These are phyloP conservation scores for Candida awuae DNA, from an alignment of 805 yeast genomes.

Conservation along the genomic window DNA sequence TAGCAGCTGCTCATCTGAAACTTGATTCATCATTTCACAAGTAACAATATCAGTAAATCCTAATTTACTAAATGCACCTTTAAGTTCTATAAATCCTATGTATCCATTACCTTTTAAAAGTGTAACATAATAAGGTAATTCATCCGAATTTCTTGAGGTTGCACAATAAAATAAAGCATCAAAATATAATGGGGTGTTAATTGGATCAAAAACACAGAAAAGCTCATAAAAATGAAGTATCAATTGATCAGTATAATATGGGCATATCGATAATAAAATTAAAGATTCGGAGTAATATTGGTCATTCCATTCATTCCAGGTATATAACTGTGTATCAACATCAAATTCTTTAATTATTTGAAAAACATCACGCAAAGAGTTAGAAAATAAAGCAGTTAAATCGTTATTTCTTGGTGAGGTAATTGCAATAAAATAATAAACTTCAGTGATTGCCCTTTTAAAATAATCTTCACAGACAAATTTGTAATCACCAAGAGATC, in stretches of 20 bases:
- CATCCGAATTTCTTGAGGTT: slow-evolving; percentile 38
- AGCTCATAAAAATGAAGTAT: slow-evolving; percentile 41
- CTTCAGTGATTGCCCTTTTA: slow-evolving; percentile 46
- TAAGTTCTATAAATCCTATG: slow-evolving; percentile 41
- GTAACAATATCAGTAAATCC: slow-evolving; percentile 23
- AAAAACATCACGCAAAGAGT: slow-evolving; percentile 20
- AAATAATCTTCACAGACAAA: slow-evolving; percentile 39
- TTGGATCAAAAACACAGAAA: slow-evolving; percentile 36
- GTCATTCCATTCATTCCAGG: slow-evolving; percentile 21
- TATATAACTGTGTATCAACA: slow-evolving; percentile 14
- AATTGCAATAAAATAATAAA: slow-evolving; percentile 35
- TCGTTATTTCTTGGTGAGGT: slow-evolving; percentile 19
- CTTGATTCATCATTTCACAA: slow-evolving; percentile 13
- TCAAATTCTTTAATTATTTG: slow-evolving; percentile 22
- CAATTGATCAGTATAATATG: slow-evolving; percentile 41
- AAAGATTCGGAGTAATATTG: slow-evolving; percentile 20
- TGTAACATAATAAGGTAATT: slow-evolving; percentile 30
- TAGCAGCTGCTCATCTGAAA: slow-evolving; percentile 25
- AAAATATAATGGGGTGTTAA: slow-evolving; percentile 41
- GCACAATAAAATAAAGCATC: slow-evolving; percentile 51
- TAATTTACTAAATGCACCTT: slow-evolving; percentile 21
- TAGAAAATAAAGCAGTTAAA: slow-evolving; percentile 10
- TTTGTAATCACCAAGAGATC: slow-evolving; percentile 20
- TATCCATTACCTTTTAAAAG: slow-evolving; percentile 45
- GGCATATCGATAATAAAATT: slow-evolving; percentile 40